Conservation (phyloP, 257 asterid species). For the Cinchona pubescens region DNA sequence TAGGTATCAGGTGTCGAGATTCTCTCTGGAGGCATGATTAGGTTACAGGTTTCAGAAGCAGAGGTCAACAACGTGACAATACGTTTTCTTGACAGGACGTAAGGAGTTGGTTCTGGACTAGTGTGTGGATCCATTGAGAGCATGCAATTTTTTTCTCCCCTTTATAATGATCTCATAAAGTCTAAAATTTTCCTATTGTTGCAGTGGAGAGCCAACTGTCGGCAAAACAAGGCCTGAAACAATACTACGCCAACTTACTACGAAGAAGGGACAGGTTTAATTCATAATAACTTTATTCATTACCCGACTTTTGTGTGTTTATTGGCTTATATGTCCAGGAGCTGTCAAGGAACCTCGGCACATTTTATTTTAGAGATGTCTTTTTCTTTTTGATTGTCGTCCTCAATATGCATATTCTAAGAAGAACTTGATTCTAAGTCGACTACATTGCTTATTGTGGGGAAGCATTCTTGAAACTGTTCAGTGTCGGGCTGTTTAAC, state of each 20-base stretch:
- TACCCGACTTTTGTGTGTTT: neutral
- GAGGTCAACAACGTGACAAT: slow-evolving; percentile 82
- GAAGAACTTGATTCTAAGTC: neutral
- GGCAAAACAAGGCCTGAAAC: slow-evolving; percentile 95
- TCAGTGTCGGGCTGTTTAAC: no score
- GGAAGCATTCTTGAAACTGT: neutral
- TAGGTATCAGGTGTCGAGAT: slow-evolving; percentile 95
- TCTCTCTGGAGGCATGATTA: slow-evolving; percentile 93
- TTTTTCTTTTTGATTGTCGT: neutral
- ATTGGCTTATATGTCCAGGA: neutral
- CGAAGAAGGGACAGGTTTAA: slow-evolving; percentile 94
- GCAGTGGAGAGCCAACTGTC: slow-evolving; percentile 86
- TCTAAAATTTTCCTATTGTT: slow-evolving; percentile 20
- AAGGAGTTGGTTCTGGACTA: slow-evolving; percentile 21
- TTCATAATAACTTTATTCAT: neutral
- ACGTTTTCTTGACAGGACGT: slow-evolving; percentile 94
- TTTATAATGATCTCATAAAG: slow-evolving; percentile 14
- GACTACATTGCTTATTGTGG: neutral
- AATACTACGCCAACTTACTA: slow-evolving; percentile 92
- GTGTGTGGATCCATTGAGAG: neutral
- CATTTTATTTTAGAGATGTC: neutral
- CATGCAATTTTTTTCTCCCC: neutral
- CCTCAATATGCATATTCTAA: neutral
- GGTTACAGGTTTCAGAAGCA: slow-evolving; percentile 90
- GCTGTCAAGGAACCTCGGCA: neutral